Percentiles rank a stretch among this genome's conserved stretches.
These are phyloP conservation scores for Biscutella laevigata DNA, from an alignment of 441 rosid genomes.

Conservation along the genomic window DNA sequence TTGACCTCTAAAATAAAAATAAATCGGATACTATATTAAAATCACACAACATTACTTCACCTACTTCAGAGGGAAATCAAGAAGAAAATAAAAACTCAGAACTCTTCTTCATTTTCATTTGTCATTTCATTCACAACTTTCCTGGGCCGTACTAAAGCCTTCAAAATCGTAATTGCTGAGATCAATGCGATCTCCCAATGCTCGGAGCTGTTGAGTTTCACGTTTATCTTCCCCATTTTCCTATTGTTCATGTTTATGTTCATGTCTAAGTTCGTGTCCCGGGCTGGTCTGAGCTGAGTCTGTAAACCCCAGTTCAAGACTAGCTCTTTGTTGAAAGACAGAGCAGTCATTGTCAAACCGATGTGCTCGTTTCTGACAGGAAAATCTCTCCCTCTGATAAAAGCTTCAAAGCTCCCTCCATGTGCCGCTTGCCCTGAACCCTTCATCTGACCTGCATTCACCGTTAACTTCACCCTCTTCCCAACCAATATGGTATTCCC, in stretches of 20 bases:
- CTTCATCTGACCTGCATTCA: constrained; percentile 60
- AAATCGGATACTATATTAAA: no score
- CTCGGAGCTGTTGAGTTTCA: constrained; percentile 62
- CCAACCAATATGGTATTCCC: constrained; percentile 62
- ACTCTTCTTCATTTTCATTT: constrained; percentile 33
- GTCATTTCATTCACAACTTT: constrained; percentile 21
- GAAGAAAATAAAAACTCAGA: constrained; percentile 17
- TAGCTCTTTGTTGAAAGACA: constrained; percentile 59
- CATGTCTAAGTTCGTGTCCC: constrained; percentile 44
- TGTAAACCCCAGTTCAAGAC: constrained; percentile 67
- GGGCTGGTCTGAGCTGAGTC: constrained; percentile 52
- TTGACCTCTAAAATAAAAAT: no score
- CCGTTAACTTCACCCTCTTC: constrained; percentile 55
- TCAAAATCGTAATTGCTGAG: constrained; percentile 48
- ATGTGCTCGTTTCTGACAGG: constrained; percentile 56
- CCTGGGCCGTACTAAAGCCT: constrained; percentile 44
- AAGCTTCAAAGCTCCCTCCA: constrained; percentile 76
- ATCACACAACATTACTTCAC: no score
- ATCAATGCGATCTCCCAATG: constrained; percentile 55
- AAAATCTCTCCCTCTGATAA: constrained; percentile 66
- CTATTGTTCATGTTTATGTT: constrained; percentile 60
- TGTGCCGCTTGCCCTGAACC: constrained; percentile 55
- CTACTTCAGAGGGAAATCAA: constrained; percentile 5
- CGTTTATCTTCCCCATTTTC: constrained; percentile 61
- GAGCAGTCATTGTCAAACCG: constrained; percentile 49